Evolutionary conservation across 331 rosid species (phyloP).

Genomic region (Pyracantha coccinea): DNA sequence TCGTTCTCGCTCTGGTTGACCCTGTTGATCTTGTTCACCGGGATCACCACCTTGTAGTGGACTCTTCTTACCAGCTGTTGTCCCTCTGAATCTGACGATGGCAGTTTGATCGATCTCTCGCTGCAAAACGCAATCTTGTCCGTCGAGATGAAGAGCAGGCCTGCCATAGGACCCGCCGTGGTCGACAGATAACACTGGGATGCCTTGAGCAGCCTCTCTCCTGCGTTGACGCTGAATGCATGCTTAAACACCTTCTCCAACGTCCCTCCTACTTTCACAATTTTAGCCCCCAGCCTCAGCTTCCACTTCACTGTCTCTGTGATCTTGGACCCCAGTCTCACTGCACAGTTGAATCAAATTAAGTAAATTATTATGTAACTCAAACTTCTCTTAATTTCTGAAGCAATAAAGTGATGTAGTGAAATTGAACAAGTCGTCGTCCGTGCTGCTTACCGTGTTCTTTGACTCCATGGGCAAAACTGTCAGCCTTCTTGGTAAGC

Average conservation of each 20-base stretch:
- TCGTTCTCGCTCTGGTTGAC: constrained; percentile 39
- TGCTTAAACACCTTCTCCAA: constrained; percentile 41
- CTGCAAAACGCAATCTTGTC: constrained; percentile 73
- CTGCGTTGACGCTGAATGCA: constrained; percentile 37
- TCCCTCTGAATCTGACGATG: constrained; percentile 27
- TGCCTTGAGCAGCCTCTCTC: constrained; percentile 64
- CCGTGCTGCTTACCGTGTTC: constrained; percentile 25
- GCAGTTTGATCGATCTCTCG: constrained; percentile 54
- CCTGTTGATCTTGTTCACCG: constrained; percentile 38
- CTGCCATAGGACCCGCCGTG: constrained; percentile 72
- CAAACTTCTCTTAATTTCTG: background rate
- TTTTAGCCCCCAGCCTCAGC: constrained; percentile 61
- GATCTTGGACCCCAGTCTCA: constrained; percentile 41
- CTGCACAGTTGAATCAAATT: constrained; percentile 20
- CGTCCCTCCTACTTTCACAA: constrained; percentile 64
- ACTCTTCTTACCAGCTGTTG: constrained; percentile 27
- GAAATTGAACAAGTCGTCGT: background rate
- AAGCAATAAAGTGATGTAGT: background rate
- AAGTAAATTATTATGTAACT: background rate
- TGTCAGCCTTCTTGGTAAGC: constrained; percentile 25
- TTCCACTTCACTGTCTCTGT: constrained; percentile 58
- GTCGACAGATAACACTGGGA: constrained; percentile 66
- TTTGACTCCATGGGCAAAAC: constrained; percentile 37
- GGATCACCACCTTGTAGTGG: constrained; percentile 63
- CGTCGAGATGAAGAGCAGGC: constrained; percentile 65